A percentile compares a stretch with the other conserved stretches of the same genome.
Conservation (phyloP, 2,329 filamentous ascomycete species). For the Onygenales sp. region DNA sequence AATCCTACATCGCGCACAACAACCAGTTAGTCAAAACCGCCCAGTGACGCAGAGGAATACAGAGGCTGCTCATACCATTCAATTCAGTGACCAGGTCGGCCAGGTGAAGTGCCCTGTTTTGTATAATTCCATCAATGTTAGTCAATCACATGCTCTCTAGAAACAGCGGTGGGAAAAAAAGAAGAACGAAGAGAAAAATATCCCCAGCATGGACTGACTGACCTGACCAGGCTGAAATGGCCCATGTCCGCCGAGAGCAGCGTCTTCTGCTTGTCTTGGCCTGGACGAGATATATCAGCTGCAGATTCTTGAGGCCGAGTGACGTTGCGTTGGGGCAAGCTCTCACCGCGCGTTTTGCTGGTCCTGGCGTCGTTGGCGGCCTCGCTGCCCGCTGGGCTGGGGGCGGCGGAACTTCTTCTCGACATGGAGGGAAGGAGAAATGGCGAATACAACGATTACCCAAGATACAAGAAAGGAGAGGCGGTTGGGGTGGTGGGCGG, state of each 20-base stretch:
- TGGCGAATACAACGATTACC: conserved; percentile 5
- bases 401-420: conserved; percentile 24
- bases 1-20: conserved; percentile 27
- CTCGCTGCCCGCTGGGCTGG: conserved; percentile 2
- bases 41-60: neutral
- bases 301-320: conserved; percentile 1
- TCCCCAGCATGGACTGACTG: conserved; percentile 8
- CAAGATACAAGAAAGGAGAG: conserved; percentile 5
- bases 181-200: neutral
- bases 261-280: conserved; percentile 41
- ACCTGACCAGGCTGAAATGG: conserved; percentile 44
- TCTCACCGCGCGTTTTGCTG: conserved; percentile 6
- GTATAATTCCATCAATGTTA: neutral
- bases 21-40: conserved; percentile 1
- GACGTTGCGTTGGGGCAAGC: conserved; percentile 5
- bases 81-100: conserved; percentile 43
- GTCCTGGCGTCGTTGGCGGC: neutral
- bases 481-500: conserved; percentile 3
- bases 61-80: conserved; percentile 29
- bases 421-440: conserved; percentile 20
- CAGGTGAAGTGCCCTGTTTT: conserved; percentile 36
- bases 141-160: neutral
- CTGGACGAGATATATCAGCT: conserved; percentile 18
- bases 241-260: conserved; percentile 38
- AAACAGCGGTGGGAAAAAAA: neutral